Conservation (phyloP, 257 asterid species). For the Gynochthodes officinalis region DNA sequence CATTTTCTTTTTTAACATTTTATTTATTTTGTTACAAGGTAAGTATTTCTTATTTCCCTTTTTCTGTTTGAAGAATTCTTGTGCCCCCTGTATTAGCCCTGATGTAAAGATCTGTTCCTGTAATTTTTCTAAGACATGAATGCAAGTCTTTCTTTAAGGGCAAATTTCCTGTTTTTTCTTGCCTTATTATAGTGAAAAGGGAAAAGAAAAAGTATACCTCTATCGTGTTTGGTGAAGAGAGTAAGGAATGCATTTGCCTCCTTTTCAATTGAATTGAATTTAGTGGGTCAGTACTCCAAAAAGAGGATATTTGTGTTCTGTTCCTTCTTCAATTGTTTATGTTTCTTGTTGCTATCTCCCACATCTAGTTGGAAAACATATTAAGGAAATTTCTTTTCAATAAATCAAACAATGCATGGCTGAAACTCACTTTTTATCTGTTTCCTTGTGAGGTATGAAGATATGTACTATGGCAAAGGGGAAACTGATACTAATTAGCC, state of each 20-base stretch:
- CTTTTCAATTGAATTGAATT: background rate
- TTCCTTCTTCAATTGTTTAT: background rate
- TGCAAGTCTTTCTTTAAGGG: background rate
- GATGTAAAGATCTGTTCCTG: background rate
- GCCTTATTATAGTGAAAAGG: background rate
- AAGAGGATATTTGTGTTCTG: background rate
- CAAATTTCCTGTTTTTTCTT: background rate
- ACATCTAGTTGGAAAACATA: background rate
- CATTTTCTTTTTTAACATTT: background rate
- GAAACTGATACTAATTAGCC: constrained; percentile 85
- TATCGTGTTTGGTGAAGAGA: background rate
- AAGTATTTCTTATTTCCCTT: background rate
- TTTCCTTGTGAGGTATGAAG: constrained; percentile 36
- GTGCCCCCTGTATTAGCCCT: background rate
- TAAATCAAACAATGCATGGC: background rate
- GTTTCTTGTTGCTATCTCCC: background rate
- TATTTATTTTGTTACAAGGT: background rate
- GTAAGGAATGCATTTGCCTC: background rate
- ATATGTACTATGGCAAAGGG: constrained; percentile 69
- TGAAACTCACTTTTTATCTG: constrained; percentile 15
- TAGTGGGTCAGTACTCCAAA: background rate
- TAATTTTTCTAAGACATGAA: background rate
- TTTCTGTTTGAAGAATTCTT: background rate
- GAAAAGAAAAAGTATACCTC: background rate
- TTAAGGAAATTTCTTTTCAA: background rate